Evolutionary conservation across 208 protist genomes (phyloP).

Genomic region (Tritrichomonas musculus): DNA sequence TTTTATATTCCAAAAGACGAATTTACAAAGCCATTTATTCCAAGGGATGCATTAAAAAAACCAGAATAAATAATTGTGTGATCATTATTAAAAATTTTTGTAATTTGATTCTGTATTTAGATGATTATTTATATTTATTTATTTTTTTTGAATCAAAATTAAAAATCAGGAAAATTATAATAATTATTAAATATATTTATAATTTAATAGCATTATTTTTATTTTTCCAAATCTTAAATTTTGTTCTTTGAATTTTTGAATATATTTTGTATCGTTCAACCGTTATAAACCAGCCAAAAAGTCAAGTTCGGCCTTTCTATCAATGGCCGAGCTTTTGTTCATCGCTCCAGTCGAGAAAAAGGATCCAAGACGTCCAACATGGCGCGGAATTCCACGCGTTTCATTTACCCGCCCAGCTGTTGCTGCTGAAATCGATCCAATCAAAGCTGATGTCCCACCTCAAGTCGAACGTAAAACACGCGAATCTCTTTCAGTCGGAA

Average conservation of each 20-base stretch:
- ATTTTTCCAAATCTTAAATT: too few relatives aligned
- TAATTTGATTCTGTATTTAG: too few relatives aligned
- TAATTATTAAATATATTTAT: too few relatives aligned
- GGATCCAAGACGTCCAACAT: background rate
- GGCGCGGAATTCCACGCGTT: background rate
- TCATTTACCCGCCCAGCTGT: background rate
- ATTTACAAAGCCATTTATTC: constrained; percentile 28
- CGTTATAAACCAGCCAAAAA: too few relatives aligned
- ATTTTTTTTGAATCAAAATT: too few relatives aligned
- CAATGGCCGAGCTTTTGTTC: constrained; percentile 20
- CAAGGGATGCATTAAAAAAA: background rate
- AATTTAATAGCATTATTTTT: too few relatives aligned
- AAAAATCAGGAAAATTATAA: too few relatives aligned
- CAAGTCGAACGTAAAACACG: background rate
- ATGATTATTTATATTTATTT: too few relatives aligned
- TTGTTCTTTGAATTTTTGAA: too few relatives aligned
- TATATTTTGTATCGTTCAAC: too few relatives aligned
- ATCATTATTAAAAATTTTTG: background rate
- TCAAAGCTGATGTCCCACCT: background rate
- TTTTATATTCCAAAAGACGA: background rate
- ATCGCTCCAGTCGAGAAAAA: background rate
- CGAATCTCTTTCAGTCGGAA: background rate
- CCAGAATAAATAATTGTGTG: background rate
- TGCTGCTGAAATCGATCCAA: constrained; percentile 14
- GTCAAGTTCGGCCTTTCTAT: too few relatives aligned